Conservation (phyloP, 495 filamentous ascomycete species). For the Trichoderma erinaceum region DNA sequence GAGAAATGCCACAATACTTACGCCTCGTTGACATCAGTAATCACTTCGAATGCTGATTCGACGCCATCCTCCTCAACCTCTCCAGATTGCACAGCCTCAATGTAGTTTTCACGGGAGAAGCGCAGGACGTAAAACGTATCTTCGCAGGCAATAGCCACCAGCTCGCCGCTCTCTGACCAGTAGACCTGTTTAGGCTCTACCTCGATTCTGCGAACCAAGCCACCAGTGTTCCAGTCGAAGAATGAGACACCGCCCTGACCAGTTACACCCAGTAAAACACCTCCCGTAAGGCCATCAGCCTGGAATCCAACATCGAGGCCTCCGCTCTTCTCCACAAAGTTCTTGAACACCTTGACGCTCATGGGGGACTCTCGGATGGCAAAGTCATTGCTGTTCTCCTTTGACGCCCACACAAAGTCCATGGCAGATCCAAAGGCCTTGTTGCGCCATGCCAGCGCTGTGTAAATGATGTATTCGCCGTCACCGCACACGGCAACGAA, state of each 20-base stretch:
- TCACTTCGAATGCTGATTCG: slow-evolving; percentile 91
- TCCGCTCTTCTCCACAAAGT: slow-evolving; percentile 88
- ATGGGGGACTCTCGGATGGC: slow-evolving; percentile 90
- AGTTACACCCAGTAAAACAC: slow-evolving; percentile 89
- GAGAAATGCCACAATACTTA: slow-evolving; percentile 27
- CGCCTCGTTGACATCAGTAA: slow-evolving; percentile 91
- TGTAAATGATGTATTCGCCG: slow-evolving; percentile 98
- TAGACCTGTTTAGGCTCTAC: slow-evolving; percentile 85
- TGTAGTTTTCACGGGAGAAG: slow-evolving; percentile 81
- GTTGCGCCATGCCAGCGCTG: slow-evolving; percentile 92
- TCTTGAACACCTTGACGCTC: slow-evolving; percentile 93
- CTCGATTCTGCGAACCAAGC: slow-evolving; percentile 87
- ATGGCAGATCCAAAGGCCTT: slow-evolving; percentile 92
- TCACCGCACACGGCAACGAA: slow-evolving; percentile 97
- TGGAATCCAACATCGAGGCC: slow-evolving; percentile 94
- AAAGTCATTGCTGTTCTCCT: slow-evolving; percentile 97
- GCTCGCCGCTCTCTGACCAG: slow-evolving; percentile 94
- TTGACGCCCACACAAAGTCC: slow-evolving; percentile 96
- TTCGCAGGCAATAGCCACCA: slow-evolving; percentile 88
- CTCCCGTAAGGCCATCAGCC: slow-evolving; percentile 83
- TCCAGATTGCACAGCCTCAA: slow-evolving; percentile 72
- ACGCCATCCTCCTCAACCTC: slow-evolving; percentile 91
- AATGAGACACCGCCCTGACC: slow-evolving; percentile 91
- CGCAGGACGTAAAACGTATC: slow-evolving; percentile 93
- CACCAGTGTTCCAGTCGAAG: slow-evolving; percentile 91